Conservation (phyloP, 495 filamentous ascomycete species). For the Aspergillus sclerotiicarbonarius region DNA sequence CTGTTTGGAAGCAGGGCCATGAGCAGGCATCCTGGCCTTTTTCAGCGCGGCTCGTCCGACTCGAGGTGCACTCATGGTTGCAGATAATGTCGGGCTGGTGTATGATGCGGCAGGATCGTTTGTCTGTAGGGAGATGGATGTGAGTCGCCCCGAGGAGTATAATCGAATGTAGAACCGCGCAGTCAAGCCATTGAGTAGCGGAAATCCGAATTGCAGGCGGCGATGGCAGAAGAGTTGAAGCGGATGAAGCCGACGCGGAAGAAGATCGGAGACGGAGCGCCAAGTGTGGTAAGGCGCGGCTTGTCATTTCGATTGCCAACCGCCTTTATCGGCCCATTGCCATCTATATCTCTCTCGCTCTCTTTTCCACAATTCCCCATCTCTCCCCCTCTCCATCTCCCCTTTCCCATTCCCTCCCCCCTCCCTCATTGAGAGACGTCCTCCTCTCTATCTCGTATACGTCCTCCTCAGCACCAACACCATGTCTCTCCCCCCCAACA, state of each 20-base stretch:
- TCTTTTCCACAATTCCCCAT: neutral
- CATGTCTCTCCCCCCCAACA: constrained; percentile 48
- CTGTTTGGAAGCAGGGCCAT: constrained; percentile 5
- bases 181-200: neutral
- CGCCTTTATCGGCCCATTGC: too few species aligned
- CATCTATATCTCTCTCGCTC: neutral
- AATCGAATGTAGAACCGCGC: neutral
- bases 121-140: neutral
- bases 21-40: constrained; percentile 20
- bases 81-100: neutral
- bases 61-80: constrained; percentile 24
- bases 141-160: neutral
- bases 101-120: neutral
- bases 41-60: constrained; percentile 20
- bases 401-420: neutral
- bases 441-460: neutral
- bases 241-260: neutral
- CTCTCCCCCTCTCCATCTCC: neutral
- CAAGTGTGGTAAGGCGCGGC: neutral
- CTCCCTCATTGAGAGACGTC: neutral
- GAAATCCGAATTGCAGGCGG: too few species aligned
- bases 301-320: neutral
- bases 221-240: neutral
- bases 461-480: neutral
- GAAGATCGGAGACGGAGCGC: neutral